Base-by-base conservation (phyloP, 2,329 filamentous ascomycete species). In the Dactylellina parvicollis region DNA sequence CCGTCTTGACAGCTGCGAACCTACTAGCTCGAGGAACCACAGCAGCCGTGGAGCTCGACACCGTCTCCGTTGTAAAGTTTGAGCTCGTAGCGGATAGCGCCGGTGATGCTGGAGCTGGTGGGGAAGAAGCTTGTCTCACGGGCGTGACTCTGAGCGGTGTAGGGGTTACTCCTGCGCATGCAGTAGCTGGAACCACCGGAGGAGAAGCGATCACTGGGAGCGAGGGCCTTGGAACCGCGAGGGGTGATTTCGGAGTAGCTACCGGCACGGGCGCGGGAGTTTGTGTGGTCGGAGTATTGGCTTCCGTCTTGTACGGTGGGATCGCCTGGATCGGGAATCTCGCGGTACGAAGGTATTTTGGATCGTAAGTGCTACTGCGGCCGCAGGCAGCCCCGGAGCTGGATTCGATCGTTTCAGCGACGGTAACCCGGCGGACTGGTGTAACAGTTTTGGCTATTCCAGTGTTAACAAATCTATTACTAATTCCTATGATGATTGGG, bases 21-120 rank as follows among this genome's bases (percentile, higher is more conserved):
- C 66, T 49, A 32, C 50, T 62, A 1, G 46, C 42, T 34, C 57
- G 30, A 2, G 66, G 56, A 7, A 62, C 57, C 1, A 71, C 50
- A 1, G 57, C 66, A n/a, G 50, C 66, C 1, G 52, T 72, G 3
- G 67, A 72, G 52, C 67, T 65, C 16, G 67, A 72, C 7, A 59
- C 20, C 10, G 57, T 64, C 26, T 59, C 67, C 4, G 67, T 59
- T 1, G 67, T 72, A 9, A 64, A 24, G 3, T 54, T 54, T 5
- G 67, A 72, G 32, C 67, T 72, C 1, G 59, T 54, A 3, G 40
- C 44, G 3, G 67, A 72, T 9, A 59, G 50, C 1, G 67, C 49
- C 10, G 67, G 59, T 0, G 59, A 65, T 4, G 52, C 24, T 30
- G 67, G 66, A 14, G 36, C 26, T n/a, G 32, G 40, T 22, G 40